Conservation (phyloP, 1,284 basidiomycete species). For the Gastroboletus turbinatus region DNA sequence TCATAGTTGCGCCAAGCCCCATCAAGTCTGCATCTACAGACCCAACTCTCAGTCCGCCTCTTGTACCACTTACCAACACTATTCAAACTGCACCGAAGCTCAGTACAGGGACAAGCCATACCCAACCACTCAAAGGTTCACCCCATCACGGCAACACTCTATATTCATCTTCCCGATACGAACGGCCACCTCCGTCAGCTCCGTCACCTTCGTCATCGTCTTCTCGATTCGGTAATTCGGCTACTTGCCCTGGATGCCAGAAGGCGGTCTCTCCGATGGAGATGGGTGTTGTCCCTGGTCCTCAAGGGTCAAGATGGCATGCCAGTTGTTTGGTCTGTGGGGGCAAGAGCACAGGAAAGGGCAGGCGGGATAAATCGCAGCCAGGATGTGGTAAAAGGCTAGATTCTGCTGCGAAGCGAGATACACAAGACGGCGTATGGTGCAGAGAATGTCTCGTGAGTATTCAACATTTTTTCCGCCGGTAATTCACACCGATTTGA, state of each 20-base stretch:
- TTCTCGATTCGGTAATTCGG: conserved; percentile 66
- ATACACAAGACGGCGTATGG: conserved; percentile 70
- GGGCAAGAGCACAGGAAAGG: conserved; percentile 50
- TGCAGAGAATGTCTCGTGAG: conserved; percentile 79
- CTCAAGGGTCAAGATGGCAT: conserved; percentile 78
- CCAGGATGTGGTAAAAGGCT: conserved; percentile 80
- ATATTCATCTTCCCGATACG: conserved; percentile 46
- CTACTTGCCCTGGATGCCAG: conserved; percentile 68
- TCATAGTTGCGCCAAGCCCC: conserved; percentile 24
- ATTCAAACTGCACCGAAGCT: conserved; percentile 27
- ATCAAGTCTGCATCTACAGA: conserved; percentile 24
- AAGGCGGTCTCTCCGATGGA: conserved; percentile 78
- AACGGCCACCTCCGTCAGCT: conserved; percentile 43
- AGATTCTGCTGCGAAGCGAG: conserved; percentile 78
- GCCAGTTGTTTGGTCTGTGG: conserved; percentile 74
- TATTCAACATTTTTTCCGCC: conserved; percentile 13
- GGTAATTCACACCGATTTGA: conserved; percentile 11
- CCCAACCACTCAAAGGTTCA: conserved; percentile 13
- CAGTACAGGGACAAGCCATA: conserved; percentile 14
- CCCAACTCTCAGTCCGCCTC: conserved; percentile 18
- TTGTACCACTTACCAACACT: conserved; percentile 23
- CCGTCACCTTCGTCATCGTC: conserved; percentile 39
- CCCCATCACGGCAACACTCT: conserved; percentile 12
- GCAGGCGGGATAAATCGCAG: conserved; percentile 50
- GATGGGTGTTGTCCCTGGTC: conserved; percentile 76